These are phyloP conservation scores for Rhodosporidiobolus odoratus DNA, from an alignment of 768 basidiomycete genomes.

Conservation along the genomic window DNA sequence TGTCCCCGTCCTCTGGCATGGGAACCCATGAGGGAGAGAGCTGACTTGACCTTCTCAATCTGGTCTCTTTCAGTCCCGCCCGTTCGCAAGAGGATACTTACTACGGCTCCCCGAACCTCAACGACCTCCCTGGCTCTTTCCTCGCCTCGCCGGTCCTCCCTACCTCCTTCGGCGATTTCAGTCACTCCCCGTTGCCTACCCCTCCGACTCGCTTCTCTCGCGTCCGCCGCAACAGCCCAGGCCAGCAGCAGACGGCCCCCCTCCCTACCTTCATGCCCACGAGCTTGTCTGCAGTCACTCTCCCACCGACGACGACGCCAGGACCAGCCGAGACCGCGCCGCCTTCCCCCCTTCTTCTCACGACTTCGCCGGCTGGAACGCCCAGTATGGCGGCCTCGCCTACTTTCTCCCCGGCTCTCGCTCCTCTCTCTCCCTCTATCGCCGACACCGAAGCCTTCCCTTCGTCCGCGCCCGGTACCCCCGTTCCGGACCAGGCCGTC, in stretches of 20 bases:
- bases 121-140: constrained; percentile 18
- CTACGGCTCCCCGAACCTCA: constrained; percentile 22
- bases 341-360: not conserved
- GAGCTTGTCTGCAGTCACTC: not conserved
- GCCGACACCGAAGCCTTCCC: not conserved
- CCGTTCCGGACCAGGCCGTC: constrained; percentile 15
- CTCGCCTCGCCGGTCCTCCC: constrained; percentile 26
- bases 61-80: not conserved
- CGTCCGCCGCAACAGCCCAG: constrained; percentile 9
- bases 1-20: not conserved
- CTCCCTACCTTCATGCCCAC: constrained; percentile 4
- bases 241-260: constrained; percentile 9
- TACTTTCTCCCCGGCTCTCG: constrained; percentile 5
- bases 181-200: constrained; percentile 25
- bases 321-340: not conserved
- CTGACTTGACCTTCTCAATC: not conserved
- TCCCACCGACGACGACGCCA: not conserved
- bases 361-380: not conserved
- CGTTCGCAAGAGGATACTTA: constrained; percentile 1
- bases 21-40: not conserved
- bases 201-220: constrained; percentile 24
- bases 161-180: constrained; percentile 24
- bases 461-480: constrained; percentile 8
- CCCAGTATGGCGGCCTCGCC: constrained; percentile 20
- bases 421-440: not conserved